Evolutionary conservation across 2,329 filamentous ascomycete species (phyloP).

Genomic region (Fusarium metavorans): DNA sequence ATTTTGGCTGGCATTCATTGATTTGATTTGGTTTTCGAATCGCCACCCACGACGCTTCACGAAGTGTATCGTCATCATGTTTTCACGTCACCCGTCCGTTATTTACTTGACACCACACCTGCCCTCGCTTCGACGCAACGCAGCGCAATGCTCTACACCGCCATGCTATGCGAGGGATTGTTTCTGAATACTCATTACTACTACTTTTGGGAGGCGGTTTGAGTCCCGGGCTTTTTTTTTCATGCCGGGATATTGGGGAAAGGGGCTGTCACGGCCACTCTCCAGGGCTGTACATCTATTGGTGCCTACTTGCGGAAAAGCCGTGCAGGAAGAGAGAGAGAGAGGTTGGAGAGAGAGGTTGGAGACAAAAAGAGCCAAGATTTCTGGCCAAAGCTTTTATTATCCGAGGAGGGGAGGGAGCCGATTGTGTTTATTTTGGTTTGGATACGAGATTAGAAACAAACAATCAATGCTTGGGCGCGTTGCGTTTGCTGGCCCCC

Average conservation of each 20-base stretch:
- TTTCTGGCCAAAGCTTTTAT: constrained; percentile 19
- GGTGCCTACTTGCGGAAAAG: constrained; percentile 8
- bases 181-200: constrained; percentile 7
- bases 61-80: constrained; percentile 29
- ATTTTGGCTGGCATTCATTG: constrained; percentile 14
- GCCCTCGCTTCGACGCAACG: constrained; percentile 2
- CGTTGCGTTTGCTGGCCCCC: not conserved
- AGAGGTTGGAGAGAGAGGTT: constrained; percentile 12
- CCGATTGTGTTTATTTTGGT: constrained; percentile 4
- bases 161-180: not conserved
- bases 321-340: constrained; percentile 15
- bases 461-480: not conserved
- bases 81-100: constrained; percentile 25
- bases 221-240: constrained; percentile 6
- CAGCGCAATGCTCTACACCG: not conserved
- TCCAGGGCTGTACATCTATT: constrained; percentile 19
- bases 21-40: constrained; percentile 21
- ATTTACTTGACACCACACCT: constrained; percentile 24
- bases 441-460: constrained; percentile 23
- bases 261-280: constrained; percentile 2
- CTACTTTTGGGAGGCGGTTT: constrained; percentile 10
- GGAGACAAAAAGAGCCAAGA: constrained; percentile 18
- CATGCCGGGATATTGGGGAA: not conserved
- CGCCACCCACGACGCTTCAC: constrained; percentile 21
- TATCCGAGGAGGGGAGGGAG: not conserved